Conservation (phyloP, 306 rosid species). For the Mimosa bimucronata region DNA sequence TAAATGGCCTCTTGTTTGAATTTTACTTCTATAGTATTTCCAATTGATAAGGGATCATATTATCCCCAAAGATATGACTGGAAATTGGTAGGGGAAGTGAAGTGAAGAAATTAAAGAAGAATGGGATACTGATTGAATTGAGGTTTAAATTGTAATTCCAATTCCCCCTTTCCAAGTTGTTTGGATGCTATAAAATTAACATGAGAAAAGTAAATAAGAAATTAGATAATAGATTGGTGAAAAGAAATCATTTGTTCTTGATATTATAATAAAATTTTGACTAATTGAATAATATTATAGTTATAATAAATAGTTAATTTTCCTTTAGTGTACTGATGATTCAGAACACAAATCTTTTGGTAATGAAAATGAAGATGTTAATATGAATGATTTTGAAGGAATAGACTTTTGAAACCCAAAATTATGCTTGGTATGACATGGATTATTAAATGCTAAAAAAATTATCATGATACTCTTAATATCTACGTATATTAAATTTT, state of each 20-base stretch:
- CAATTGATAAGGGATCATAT: background rate
- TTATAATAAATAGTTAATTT: background rate
- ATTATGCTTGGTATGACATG: background rate
- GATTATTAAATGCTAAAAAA: background rate
- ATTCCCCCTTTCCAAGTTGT: background rate
- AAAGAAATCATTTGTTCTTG: background rate
- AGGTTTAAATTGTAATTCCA: background rate
- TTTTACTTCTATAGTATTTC: constrained; percentile 9
- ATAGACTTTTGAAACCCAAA: background rate
- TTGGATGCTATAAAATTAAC: background rate
- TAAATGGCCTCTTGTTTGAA: constrained; percentile 7
- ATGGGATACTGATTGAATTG: background rate
- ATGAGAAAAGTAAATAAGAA: background rate
- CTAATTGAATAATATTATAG: background rate
- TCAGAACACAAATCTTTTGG: background rate
- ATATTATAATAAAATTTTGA: background rate
- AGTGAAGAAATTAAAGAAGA: constrained; percentile 1
- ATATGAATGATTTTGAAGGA: background rate
- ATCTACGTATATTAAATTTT: background rate
- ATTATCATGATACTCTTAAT: background rate
- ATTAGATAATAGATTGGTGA: background rate
- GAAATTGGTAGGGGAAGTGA: background rate
- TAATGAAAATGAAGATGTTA: background rate
- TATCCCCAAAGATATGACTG: background rate
- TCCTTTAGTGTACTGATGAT: background rate